Base-by-base conservation (phyloP, 306 rosid species). In the Rubus parviflorus region DNA sequence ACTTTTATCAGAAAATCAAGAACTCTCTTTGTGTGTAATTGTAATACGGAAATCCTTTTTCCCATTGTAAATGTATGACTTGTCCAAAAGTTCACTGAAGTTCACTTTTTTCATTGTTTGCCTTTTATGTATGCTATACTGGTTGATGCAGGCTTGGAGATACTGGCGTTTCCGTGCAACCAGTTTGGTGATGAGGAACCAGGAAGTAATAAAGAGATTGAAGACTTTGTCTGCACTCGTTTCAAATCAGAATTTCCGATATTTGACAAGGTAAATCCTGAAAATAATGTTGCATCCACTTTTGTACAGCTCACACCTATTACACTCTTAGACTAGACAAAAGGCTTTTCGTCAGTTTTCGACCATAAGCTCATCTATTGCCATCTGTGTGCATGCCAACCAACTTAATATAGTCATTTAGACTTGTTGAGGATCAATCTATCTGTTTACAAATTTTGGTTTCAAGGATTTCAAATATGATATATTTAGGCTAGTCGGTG, bases 161-260 rank as follows among this genome's bases (percentile, higher is more conserved):
- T 90, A 68, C 88, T 94, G 75, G 98, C 91, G 49, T 91, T 94
- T 86, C 96, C 97, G 5, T 91, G 98, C 69, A 94, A 94, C 57
- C 97, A 91, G 79, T 91, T 94, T 81, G 94, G 94, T 1, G 94
- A 81, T 23, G 85, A 91, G 79, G 98, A 94, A 82, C 97, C 97
- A 1, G 98, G 94, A 82, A 91, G 82, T 79, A 94, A 91, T 74
- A 84, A 90, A 65, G 85, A 94, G 84, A 92, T 94, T 68, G 57
- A 74, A 79, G 91, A 94, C 7, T 91, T 88, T 17, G 94, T 62
- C 48, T 75, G 79, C 79, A 62, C 72, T 75, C 72, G 72, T 46
- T 75, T 75, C 79, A 75, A 75, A 63, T 61, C 79, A 25, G 72
- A 63, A 63, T 75, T 75, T 63, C 72, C 72, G 17, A 75, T 75